Conservation (phyloP, 495 filamentous ascomycete genomes). For the Neurospora pannonica region DNA sequence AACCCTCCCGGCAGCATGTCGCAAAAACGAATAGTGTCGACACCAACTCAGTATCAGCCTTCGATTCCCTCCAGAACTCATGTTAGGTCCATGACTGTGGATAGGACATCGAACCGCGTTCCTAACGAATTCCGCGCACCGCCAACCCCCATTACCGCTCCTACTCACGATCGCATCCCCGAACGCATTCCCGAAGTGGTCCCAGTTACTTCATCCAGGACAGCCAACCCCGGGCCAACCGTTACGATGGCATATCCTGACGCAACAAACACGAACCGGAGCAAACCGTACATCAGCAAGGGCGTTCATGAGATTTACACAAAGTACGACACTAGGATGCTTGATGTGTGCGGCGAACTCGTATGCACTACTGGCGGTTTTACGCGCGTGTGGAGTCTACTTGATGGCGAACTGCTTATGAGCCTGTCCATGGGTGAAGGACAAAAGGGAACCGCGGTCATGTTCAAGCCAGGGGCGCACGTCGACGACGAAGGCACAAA, state of each 20-base stretch:
- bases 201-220: not conserved
- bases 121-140: slow-evolving; percentile 26
- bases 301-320: slow-evolving; percentile 69
- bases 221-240: slow-evolving; percentile 13
- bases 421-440: slow-evolving; percentile 72
- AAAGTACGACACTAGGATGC: slow-evolving; percentile 71
- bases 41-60: slow-evolving; percentile 36
- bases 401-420: slow-evolving; percentile 71
- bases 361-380: slow-evolving; percentile 77
- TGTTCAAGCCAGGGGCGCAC: slow-evolving; percentile 70
- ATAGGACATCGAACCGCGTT: slow-evolving; percentile 26
- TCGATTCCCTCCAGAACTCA: slow-evolving; percentile 31
- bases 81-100: slow-evolving; percentile 42
- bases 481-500: slow-evolving; percentile 70
- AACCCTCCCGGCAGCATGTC: slow-evolving; percentile 15
- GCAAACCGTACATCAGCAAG: slow-evolving; percentile 63
- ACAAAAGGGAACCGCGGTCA: slow-evolving; percentile 65
- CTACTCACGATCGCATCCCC: slow-evolving; percentile 13
- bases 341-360: slow-evolving; percentile 80
- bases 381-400: slow-evolving; percentile 78
- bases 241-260: slow-evolving; percentile 57
- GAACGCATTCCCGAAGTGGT: slow-evolving; percentile 13
- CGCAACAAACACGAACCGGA: slow-evolving; percentile 71
- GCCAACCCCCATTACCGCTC: slow-evolving; percentile 12
- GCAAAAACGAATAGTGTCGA: slow-evolving; percentile 43